Evolutionary conservation across 352 stramenopile genomes (phyloP), one percentile per base, ranked within the genome.

Genomic region (Globisporangium rhizosaccharum): DNA sequence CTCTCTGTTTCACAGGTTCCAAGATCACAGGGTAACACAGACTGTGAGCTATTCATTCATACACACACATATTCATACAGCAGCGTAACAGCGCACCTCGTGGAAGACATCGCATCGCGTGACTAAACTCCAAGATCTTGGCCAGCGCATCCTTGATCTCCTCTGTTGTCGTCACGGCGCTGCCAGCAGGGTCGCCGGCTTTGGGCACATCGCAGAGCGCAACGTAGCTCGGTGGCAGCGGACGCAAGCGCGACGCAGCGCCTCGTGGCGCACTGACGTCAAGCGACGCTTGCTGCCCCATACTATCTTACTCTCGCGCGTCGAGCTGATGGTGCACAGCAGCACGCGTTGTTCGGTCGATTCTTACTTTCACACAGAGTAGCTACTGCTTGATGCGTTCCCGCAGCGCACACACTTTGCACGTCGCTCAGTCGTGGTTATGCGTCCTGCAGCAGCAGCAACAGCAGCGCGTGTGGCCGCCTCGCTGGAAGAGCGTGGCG

Each of bases 81-180:
- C 28, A 36, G 4, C 20, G 1, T 50, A 54, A 12, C 30, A 17
- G n/a, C 28, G 41, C 55, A 85, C 76, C 81, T 79, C 82, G 82
- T 3, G 84, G 81, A 5, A 93, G 75, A 36, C 59, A 73, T 7
- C 73, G 53, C 17, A 93, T 47, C 17, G 70, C 53, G 1, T 67
- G 51, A 10, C 70, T 66, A 59, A 91, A 93, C 60, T 93, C 84
- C 15, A 91, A 67, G 37, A 93, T 88, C 66, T 86, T 90, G 57
- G 63, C 65, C 37, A 85, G 65, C 2, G 75, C 66, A 33, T 91
- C 81, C 41, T 89, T 90, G 50, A 71, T 57, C 55, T 93, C 81
- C 28, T 90, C 76, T 0, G 56, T 65, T 11, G 62, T 71, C 0
- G 67, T 58, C 12, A 72, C 37, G 8, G 69, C 68, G 0, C 68